Conservation (phyloP, 2,329 filamentous ascomycete genomes). For the Fusarium mexicanum region DNA sequence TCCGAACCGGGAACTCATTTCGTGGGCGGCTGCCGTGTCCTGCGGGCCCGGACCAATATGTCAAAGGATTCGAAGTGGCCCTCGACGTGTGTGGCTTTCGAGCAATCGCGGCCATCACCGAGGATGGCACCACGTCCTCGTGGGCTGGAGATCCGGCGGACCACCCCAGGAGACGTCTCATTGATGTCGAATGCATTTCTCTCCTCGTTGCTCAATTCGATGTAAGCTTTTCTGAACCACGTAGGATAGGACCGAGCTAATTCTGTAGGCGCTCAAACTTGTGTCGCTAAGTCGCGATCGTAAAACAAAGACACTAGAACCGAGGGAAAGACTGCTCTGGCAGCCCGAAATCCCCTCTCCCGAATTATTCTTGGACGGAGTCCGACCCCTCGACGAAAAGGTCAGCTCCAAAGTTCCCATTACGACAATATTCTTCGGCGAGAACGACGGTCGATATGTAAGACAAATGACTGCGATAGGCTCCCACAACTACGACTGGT, state of each 20-base stretch:
- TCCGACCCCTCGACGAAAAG: not conserved
- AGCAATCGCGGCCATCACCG: not conserved
- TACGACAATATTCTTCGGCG: slow-evolving; percentile 12
- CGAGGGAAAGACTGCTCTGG: slow-evolving; percentile 23
- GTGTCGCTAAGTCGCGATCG: slow-evolving; percentile 6
- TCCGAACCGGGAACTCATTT: not conserved
- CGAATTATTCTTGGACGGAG: not conserved
- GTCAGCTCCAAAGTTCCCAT: not conserved
- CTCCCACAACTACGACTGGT: not conserved
- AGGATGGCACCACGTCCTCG: not conserved
- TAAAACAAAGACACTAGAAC: not conserved
- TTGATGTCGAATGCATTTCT: not conserved
- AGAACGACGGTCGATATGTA: not conserved
- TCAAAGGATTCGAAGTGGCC: not conserved
- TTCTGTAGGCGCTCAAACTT: slow-evolving; percentile 18
- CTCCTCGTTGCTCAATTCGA: not conserved
- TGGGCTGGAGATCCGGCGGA: not conserved
- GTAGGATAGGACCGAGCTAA: not conserved
- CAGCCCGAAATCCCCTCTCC: slow-evolving; percentile 2
- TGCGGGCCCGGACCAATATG: not conserved
- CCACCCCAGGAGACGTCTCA: not conserved
- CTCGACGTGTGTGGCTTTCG: not conserved
- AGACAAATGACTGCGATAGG: not conserved
- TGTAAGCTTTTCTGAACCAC: not conserved
- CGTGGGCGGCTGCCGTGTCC: not conserved